Conservation (phyloP, 2,329 filamentous ascomycete species). For the Dryadomyces sulphureus region DNA sequence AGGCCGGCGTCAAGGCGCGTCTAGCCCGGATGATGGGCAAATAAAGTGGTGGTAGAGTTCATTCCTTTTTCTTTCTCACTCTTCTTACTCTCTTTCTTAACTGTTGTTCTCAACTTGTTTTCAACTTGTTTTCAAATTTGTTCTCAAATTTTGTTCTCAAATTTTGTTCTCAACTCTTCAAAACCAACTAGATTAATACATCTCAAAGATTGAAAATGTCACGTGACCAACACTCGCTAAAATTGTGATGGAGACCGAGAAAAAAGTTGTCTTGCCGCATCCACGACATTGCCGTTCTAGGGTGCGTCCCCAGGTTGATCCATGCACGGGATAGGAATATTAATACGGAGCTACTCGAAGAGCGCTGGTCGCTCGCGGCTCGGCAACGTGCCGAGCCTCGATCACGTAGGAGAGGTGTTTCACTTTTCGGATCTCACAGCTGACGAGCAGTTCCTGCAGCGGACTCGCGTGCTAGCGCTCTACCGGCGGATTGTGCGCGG, state of each 20-base stretch:
- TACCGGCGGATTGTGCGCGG: slow-evolving; percentile 44
- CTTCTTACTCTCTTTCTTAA: neutral
- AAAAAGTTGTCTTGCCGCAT: neutral
- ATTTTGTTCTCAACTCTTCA: no score
- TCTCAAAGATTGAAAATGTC: no score
- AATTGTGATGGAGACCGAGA: neutral
- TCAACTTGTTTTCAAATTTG: no score
- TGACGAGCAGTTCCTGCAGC: slow-evolving; percentile 41
- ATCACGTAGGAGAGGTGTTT: slow-evolving; percentile 31
- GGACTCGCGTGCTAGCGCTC: slow-evolving; percentile 36
- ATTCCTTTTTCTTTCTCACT: neutral
- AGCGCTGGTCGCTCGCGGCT: slow-evolving; percentile 20
- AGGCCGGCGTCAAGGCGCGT: neutral
- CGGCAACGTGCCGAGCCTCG: slow-evolving; percentile 32
- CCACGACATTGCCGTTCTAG: no score
- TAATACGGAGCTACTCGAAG: slow-evolving; percentile 19
- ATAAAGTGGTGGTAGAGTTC: neutral
- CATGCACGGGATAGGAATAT: neutral
- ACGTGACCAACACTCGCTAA: neutral
- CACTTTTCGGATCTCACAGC: neutral
- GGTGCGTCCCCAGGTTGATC: neutral
- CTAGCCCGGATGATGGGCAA: neutral
- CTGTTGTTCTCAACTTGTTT: no score
- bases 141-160: no score
- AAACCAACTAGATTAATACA: no score